Evolutionary conservation across 2,329 filamentous ascomycete species (phyloP), one percentile per base, ranked within the genome.

Genomic region (Alternaria alternata): DNA sequence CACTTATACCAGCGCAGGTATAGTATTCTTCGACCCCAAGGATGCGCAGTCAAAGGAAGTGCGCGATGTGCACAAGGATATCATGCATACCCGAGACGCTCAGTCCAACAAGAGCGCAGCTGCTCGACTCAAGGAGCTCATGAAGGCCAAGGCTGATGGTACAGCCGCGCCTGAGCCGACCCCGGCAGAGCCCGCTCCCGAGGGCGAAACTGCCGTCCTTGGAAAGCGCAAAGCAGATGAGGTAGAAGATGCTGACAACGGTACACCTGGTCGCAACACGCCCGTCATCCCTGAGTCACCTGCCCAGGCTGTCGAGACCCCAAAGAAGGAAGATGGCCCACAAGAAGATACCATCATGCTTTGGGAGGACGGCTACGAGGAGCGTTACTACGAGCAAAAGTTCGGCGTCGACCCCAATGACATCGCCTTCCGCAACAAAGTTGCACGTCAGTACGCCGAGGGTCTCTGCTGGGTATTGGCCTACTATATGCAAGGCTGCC

Each of bases 401-500:
- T 99, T 99, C 74, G 85, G 92, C 51, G 92, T 92, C 47, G 89
- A 91, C 59, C 89, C 92, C 3, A 87, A 90, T 54, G 91, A 99
- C 76, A 84, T 91, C 49, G 91, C 89, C 52, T 98, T 98, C 79
- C 91, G 94, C 54, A 91, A 94, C 78, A 87, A 93, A 73, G 96
- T 99, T 57, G 95, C 91, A 36, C 87, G 88, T 54, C 88, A 92
- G n/a, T 99, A 99, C 77, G 93, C 94, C 12, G 93, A 98, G 82
- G 95, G 95, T 36, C 86, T 99, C 9, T 91, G 91, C 22, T 99
- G 96, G 95, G 95, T 99, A 39, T 83, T 99, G 51, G 84, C 94
- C 36, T 99, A 99, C 80, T 99, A 99, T 78, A 97, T 97, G 79
- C 95, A 99, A 79, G 95, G 95, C 26, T 99, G 95, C 72, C 93